Evolutionary conservation across 495 filamentous ascomycete genomes (phyloP).

Genomic region (Penicillium salamii): DNA sequence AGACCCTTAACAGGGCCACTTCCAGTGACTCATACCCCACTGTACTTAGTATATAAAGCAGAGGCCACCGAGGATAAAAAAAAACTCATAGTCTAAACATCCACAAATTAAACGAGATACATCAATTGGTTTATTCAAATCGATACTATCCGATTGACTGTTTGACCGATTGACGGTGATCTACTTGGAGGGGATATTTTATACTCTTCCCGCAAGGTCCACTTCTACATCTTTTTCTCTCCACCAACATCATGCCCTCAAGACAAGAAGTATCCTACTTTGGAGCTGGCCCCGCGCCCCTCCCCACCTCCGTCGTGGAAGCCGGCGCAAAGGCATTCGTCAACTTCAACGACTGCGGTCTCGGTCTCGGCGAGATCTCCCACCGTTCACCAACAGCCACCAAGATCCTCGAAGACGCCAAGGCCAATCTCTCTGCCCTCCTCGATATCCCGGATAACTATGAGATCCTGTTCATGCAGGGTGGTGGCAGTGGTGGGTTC

Average conservation of each 20-base stretch:
- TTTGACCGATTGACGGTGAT: conserved; percentile 9
- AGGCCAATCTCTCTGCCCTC: conserved; percentile 61
- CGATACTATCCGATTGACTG: no score
- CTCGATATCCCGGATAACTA: conserved; percentile 75
- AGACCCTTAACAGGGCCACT: no score
- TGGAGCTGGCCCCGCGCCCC: conserved; percentile 80
- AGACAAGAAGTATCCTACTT: conserved; percentile 71
- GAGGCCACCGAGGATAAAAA: no score
- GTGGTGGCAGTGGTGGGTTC: conserved; percentile 79
- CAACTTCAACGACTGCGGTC: conserved; percentile 77
- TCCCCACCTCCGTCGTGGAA: conserved; percentile 76
- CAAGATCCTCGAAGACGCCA: conserved; percentile 64
- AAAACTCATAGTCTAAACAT: no score
- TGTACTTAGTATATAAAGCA: no score
- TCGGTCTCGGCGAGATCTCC: conserved; percentile 75
- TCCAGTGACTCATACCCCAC: conserved; percentile 21
- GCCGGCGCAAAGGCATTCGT: conserved; percentile 70
- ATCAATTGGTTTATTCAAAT: not conserved
- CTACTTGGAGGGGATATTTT: no score
- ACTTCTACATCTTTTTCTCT: conserved; percentile 23
- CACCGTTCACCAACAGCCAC: conserved; percentile 79
- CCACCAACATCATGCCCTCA: conserved; percentile 20
- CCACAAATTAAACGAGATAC: no score
- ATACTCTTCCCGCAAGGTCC: conserved; percentile 10
- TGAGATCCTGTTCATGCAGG: conserved; percentile 79